phyloP scores from a whole-genome alignment of 148 eudicot genomes.

The Vaccinium macrocarpon region DNA sequence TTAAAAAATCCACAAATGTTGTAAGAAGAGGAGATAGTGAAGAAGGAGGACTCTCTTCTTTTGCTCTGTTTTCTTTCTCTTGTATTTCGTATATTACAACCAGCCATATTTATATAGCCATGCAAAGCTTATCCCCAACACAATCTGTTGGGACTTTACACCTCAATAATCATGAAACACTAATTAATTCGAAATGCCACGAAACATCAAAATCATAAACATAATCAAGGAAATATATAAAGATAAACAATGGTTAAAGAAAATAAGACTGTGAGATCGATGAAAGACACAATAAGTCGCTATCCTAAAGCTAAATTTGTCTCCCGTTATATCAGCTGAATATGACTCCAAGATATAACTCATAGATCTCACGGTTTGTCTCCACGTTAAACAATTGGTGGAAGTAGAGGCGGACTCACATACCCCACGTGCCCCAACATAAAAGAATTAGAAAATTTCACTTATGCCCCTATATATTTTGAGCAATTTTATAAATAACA shows the following conservation, averaged over 20 bases:
- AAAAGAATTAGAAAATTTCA: too few relatives aligned
- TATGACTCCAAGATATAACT: background rate
- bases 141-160: background rate
- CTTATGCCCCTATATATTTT: too few relatives aligned
- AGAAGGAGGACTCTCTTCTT: too few relatives aligned
- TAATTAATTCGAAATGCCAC: background rate
- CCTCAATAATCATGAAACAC: background rate
- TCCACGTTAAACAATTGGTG: background rate
- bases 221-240: background rate
- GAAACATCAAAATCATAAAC: background rate
- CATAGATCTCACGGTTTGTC: background rate
- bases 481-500: too few relatives aligned
- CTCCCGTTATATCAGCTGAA: background rate
- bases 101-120: too few relatives aligned
- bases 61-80: too few relatives aligned
- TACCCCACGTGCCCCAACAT: too few relatives aligned
- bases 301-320: background rate
- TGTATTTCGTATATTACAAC: too few relatives aligned
- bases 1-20: too few relatives aligned
- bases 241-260: background rate
- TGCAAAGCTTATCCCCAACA: too few relatives aligned
- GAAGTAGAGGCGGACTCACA: background rate
- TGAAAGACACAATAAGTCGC: background rate
- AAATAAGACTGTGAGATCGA: background rate
- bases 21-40: too few relatives aligned